These are phyloP conservation scores for Helicostylum pulchrum DNA, from an alignment of 192 early-diverging fungal species.

Conservation along the genomic window DNA sequence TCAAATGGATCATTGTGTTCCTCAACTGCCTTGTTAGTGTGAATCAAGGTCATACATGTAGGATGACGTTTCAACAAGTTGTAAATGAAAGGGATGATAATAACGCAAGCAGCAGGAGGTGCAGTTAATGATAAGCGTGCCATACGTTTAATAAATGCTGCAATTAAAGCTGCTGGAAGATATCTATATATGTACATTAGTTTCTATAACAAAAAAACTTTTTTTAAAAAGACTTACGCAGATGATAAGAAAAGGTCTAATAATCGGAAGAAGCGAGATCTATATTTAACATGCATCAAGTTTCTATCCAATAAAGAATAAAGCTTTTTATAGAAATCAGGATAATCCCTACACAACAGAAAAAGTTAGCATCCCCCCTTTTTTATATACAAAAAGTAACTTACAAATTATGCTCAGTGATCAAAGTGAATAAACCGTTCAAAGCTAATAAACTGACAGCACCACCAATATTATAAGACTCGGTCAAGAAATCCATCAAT, in stretches of 20 bases:
- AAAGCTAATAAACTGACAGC: slow-evolving; percentile 87
- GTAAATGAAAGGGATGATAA: slow-evolving; percentile 87
- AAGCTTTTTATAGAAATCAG: slow-evolving; percentile 95
- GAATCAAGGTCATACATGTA: slow-evolving; percentile 84
- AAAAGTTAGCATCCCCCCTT: not conserved
- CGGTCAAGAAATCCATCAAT: slow-evolving; percentile 93
- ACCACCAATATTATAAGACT: slow-evolving; percentile 85
- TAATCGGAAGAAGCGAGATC: slow-evolving; percentile 91
- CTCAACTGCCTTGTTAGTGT: slow-evolving; percentile 48
- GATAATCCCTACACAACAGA: slow-evolving; percentile 74
- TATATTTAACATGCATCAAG: slow-evolving; percentile 91
- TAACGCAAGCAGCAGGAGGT: slow-evolving; percentile 82
- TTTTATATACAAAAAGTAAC: slow-evolving; percentile 21
- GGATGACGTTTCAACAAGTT: slow-evolving; percentile 93
- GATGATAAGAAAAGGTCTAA: slow-evolving; percentile 87
- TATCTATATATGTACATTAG: slow-evolving; percentile 46
- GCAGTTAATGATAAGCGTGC: slow-evolving; percentile 76
- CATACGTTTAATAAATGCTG: slow-evolving; percentile 92
- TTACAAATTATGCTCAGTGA: slow-evolving; percentile 91
- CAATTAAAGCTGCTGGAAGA: slow-evolving; percentile 85
- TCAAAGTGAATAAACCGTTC: slow-evolving; percentile 94
- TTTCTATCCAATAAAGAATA: slow-evolving; percentile 89
- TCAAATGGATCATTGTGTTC: slow-evolving; percentile 45
- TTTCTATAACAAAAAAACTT: not conserved
- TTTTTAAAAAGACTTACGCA: slow-evolving; percentile 45